phyloP scores from a whole-genome alignment of 2,329 filamentous ascomycete genomes.

The Diaporthe vaccinii region DNA sequence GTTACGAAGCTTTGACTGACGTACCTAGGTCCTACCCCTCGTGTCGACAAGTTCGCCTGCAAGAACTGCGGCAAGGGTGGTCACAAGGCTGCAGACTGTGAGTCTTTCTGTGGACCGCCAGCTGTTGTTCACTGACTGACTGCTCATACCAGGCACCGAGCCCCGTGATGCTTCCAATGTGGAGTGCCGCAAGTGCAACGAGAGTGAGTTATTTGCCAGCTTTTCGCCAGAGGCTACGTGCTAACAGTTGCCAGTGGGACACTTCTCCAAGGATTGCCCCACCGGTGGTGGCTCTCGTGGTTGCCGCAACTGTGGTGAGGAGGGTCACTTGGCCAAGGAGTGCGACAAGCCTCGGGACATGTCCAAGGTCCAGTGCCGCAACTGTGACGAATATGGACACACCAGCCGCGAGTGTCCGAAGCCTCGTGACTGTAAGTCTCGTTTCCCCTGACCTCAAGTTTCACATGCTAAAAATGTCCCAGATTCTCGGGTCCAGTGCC shows the following conservation, averaged over 20 bases:
- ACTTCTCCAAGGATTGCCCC: constrained; percentile 75
- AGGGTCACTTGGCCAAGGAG: constrained; percentile 73
- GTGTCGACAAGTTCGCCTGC: constrained; percentile 75
- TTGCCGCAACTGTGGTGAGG: constrained; percentile 71
- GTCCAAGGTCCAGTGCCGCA: constrained; percentile 60
- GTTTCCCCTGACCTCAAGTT: background rate
- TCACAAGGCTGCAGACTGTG: constrained; percentile 65
- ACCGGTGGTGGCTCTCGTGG: constrained; percentile 67
- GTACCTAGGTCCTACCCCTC: constrained; percentile 66
- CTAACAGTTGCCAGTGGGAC: constrained; percentile 61
- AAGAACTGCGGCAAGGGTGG: constrained; percentile 74
- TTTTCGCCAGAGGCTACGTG: background rate
- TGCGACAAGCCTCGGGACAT: constrained; percentile 65
- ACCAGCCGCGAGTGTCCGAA: constrained; percentile 64
- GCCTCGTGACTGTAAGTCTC: constrained; percentile 65
- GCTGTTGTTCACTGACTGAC: constrained; percentile 46
- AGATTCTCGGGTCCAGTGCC: constrained; percentile 70
- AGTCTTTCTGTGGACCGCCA: constrained; percentile 44
- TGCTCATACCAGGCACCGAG: constrained; percentile 57
- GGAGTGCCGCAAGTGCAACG: constrained; percentile 75
- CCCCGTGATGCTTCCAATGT: constrained; percentile 73
- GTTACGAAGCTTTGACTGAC: constrained; percentile 39
- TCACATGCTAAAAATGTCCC: constrained; percentile 27
- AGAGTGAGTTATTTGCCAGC: constrained; percentile 61
- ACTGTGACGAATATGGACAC: constrained; percentile 67